Conservation (phyloP, 1,284 basidiomycete species). For the Marasmius tenuissimus region DNA sequence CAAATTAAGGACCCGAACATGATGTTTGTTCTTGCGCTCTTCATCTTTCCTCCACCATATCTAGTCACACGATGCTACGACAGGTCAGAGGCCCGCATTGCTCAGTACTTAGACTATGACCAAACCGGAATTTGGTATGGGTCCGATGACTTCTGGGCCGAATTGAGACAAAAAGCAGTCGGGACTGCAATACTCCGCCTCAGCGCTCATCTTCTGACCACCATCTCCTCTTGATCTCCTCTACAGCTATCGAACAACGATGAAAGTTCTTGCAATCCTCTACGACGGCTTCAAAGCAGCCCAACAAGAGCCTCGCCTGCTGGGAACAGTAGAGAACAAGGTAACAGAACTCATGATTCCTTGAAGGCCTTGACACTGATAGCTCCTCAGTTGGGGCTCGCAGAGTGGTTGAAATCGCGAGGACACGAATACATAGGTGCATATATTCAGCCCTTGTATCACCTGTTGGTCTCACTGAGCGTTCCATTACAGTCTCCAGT, state of each 20-base stretch:
- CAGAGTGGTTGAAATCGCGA: slow-evolving; percentile 67
- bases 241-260: neutral
- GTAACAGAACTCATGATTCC: slow-evolving; percentile 27
- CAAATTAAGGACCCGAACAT: too few species aligned
- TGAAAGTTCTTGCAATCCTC: slow-evolving; percentile 78
- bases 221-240: slow-evolving; percentile 5
- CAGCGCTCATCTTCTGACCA: too few species aligned
- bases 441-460: slow-evolving; percentile 21
- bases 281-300: slow-evolving; percentile 78
- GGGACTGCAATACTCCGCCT: too few species aligned
- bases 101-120: too few species aligned
- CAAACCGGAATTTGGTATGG: too few species aligned
- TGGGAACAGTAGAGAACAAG: slow-evolving; percentile 90
- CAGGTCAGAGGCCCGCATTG: too few species aligned
- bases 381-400: slow-evolving; percentile 61
- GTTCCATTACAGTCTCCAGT: slow-evolving; percentile 61
- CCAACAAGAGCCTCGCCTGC: slow-evolving; percentile 76
- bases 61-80: too few species aligned
- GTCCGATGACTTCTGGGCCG: too few species aligned
- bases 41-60: too few species aligned
- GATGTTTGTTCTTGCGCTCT: too few species aligned
- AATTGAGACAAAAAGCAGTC: too few species aligned
- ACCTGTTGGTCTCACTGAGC: neutral
- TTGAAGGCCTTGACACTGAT: neutral
- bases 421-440: slow-evolving; percentile 77